A percentile compares a stretch with the other conserved stretches of the same genome.
Conservation (phyloP, 768 basidiomycete species). For the Boletus tylopilopsis region DNA sequence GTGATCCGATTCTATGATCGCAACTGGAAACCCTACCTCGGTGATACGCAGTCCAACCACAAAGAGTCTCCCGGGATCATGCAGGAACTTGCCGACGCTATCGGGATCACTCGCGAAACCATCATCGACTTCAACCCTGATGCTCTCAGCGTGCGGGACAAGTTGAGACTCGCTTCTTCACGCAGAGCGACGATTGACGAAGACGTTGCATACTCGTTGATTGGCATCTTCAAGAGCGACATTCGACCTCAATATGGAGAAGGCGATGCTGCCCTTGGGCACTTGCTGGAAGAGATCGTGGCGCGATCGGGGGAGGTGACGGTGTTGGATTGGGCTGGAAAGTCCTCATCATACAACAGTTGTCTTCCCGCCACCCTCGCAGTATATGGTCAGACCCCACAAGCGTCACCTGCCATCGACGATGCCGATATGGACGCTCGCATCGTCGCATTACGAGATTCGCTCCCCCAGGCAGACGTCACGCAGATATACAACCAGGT, state of each 20-base stretch:
- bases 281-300: conserved; percentile 12
- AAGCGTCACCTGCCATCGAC: not conserved
- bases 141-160: conserved; percentile 3
- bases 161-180: conserved; percentile 9
- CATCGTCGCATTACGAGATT: not conserved
- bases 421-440: not conserved
- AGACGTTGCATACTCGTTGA: conserved; percentile 9
- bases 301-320: conserved; percentile 6
- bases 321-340: conserved; percentile 10
- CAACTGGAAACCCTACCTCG: conserved; percentile 11
- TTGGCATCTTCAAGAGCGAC: conserved; percentile 11
- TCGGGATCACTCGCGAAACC: conserved; percentile 1
- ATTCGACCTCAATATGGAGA: conserved; percentile 7
- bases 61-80: conserved; percentile 9
- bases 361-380: conserved; percentile 7
- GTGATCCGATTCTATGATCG: conserved; percentile 7
- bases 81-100: conserved; percentile 7
- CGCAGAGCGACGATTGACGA: conserved; percentile 6
- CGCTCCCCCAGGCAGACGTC: not conserved
- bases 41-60: conserved; percentile 2
- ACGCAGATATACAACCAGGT: not conserved
- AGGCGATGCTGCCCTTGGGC: conserved; percentile 5
- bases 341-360: conserved; percentile 10
- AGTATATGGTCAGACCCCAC: not conserved
- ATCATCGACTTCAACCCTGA: conserved; percentile 4